Evolutionary conservation across 352 stramenopile genomes (phyloP).

Genomic region (Pilasporangium apinafurcum): DNA sequence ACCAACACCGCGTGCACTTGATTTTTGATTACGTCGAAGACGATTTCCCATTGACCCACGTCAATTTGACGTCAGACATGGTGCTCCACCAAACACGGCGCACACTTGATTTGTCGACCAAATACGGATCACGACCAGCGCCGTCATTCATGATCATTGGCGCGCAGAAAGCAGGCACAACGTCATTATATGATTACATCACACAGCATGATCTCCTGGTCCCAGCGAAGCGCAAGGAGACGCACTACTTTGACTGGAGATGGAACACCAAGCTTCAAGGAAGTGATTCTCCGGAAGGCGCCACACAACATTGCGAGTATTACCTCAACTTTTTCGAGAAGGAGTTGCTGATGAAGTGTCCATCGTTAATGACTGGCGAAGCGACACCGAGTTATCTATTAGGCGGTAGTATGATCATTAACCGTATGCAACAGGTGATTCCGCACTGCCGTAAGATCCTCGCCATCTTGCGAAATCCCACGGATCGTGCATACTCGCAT

Average conservation of each 20-base stretch:
- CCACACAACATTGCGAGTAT: slow-evolving; percentile 47
- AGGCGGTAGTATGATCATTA: slow-evolving; percentile 63
- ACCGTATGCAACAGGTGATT: slow-evolving; percentile 70
- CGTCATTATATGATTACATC: slow-evolving; percentile 97
- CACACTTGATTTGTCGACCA: slow-evolving; percentile 89
- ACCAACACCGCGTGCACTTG: slow-evolving; percentile 91
- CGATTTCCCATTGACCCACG: slow-evolving; percentile 45
- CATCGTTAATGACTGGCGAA: slow-evolving; percentile 90
- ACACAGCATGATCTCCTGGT: slow-evolving; percentile 94
- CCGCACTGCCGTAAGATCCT: slow-evolving; percentile 81
- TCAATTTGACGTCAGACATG: slow-evolving; percentile 85
- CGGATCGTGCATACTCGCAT: slow-evolving; percentile 84
- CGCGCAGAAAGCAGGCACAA: slow-evolving; percentile 96
- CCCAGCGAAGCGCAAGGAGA: slow-evolving; percentile 90
- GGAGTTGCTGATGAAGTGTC: slow-evolving; percentile 77
- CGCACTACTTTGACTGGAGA: slow-evolving; percentile 98
- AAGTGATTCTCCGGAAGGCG: slow-evolving; percentile 45
- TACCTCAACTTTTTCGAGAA: slow-evolving; percentile 86
- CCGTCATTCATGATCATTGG: slow-evolving; percentile 95
- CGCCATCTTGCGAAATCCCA: slow-evolving; percentile 75
- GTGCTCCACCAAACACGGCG: slow-evolving; percentile 94
- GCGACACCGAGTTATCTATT: slow-evolving; percentile 91
- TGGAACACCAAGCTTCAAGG: slow-evolving; percentile 84
- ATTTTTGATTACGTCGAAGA: slow-evolving; percentile 98
- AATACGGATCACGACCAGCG: slow-evolving; percentile 64